Base-by-base conservation (phyloP, 1,284 basidiomycete genomes). In the Bondarzewia mesenterica region DNA sequence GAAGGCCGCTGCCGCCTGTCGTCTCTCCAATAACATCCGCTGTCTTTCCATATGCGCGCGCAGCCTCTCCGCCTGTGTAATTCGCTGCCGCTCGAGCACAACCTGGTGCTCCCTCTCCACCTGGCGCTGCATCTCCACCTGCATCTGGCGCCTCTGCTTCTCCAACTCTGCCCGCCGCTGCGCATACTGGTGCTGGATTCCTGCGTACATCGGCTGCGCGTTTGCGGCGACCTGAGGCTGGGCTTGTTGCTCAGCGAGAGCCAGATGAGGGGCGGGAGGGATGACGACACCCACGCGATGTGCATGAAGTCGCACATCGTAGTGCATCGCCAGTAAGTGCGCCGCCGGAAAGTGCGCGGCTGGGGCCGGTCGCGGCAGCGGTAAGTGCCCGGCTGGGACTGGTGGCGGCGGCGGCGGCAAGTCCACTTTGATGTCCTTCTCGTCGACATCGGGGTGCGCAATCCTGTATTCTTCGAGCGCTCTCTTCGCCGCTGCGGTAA, bases 401-500 rank as follows among this genome's bases (percentile, higher is more conserved):
- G 21, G 44, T 20, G 40, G 49, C 20, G 43, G 54, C 16, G 51
- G 56, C 38, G 53, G 66, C 4, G 78, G 79, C 2, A 82, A 56
- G 46, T 82, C 82, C 35, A 85, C 73, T 40, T 73, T 67, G 49
- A 87, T 59, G 27, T 73, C 74, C 18, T 73, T 65, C 15, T 75
- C 74, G 22, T 72, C 66, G 18, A 82, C 61, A 16, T 82, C 78
- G 14, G 83, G 82, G 44, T 82, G 71, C 1, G 70, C 63, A 16
- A 62, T 63, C 54, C 73, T 77, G 58, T 76, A 76, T n/a, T 83
- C 73, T 27, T 74, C 74, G 22, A 80, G 63, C 0, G 86, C 85
- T 43, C 68, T 72, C 58, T 85, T 77, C 15, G 80, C 78, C 0
- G 89, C 89, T 42, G 69, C 74, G 32, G 76, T 72, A n/a, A 89